Conservation (phyloP, 129 eudicot genomes). For the sunflower (Helianthus annuus) region DNA sequence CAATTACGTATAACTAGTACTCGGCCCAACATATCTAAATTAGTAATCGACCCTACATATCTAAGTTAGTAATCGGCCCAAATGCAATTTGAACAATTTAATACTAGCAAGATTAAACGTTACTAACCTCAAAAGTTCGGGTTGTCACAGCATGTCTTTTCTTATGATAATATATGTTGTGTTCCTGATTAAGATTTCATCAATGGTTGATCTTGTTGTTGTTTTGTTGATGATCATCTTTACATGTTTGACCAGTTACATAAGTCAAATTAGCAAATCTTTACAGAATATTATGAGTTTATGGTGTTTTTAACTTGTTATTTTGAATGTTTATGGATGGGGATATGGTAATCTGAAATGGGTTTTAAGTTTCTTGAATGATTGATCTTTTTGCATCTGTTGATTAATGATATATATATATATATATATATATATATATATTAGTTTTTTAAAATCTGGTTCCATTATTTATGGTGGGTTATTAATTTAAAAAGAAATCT, state of each 20-base stretch:
- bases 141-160: slow-evolving; percentile 3
- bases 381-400: too few relatives aligned
- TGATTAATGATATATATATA: not conserved
- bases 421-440: too few relatives aligned
- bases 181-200: slow-evolving; percentile 8
- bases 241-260: not conserved
- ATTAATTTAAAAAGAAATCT: too few relatives aligned
- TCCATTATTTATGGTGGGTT: too few relatives aligned
- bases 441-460: too few relatives aligned
- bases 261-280: not conserved
- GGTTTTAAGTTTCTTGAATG: not conserved
- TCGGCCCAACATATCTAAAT: too few relatives aligned
- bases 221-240: not conserved
- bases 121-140: too few relatives aligned
- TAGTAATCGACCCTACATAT: too few relatives aligned
- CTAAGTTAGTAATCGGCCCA: too few relatives aligned
- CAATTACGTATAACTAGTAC: too few relatives aligned
- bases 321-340: not conserved
- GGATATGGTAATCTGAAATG: not conserved
- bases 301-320: not conserved
- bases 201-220: not conserved
- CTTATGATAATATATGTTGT: not conserved
- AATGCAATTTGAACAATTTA: too few relatives aligned
- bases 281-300: not conserved
- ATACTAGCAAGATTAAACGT: too few relatives aligned